A percentile compares a stretch with the other conserved stretches of the same genome.
Conservation (phyloP, 2,329 filamentous ascomycete species). For the Pezicula carpinea region DNA sequence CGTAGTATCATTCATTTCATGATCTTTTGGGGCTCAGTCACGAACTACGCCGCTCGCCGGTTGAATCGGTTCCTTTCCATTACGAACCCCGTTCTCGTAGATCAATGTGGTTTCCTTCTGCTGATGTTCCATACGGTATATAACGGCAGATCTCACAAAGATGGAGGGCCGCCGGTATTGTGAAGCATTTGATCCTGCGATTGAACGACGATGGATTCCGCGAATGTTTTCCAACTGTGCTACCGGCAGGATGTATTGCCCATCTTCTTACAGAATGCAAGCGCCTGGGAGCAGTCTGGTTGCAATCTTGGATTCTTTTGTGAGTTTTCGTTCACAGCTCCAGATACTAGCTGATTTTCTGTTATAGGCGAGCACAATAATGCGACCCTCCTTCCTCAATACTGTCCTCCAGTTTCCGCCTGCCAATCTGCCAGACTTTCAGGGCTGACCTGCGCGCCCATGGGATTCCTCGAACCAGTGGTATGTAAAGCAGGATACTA, state of each 20-base stretch:
- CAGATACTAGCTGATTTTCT: background rate
- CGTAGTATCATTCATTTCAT: too few relatives aligned
- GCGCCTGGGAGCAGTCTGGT: background rate
- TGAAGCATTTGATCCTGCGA: background rate
- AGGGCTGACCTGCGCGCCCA: conserved; percentile 11
- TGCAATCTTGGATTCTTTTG: background rate
- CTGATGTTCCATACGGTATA: too few relatives aligned
- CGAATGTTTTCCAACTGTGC: too few relatives aligned
- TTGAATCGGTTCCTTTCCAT: too few relatives aligned
- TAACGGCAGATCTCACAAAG: too few relatives aligned
- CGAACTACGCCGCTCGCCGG: too few relatives aligned
- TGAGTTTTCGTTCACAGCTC: background rate
- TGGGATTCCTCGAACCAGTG: conserved; percentile 40
- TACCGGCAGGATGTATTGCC: background rate
- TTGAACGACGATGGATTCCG: background rate
- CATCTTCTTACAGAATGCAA: background rate
- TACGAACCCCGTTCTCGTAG: too few relatives aligned
- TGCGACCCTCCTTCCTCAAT: conserved; percentile 15
- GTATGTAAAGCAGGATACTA: conserved; percentile 45
- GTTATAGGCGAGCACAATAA: conserved; percentile 16
- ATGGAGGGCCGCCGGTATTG: too few relatives aligned
- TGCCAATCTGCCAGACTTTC: conserved; percentile 15
- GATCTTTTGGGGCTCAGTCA: too few relatives aligned
- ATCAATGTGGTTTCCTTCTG: too few relatives aligned
- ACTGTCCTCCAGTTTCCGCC: conserved; percentile 17